phyloP scores from a whole-genome alignment of 2,329 filamentous ascomycete species.

The Cytospora schulzeri region DNA sequence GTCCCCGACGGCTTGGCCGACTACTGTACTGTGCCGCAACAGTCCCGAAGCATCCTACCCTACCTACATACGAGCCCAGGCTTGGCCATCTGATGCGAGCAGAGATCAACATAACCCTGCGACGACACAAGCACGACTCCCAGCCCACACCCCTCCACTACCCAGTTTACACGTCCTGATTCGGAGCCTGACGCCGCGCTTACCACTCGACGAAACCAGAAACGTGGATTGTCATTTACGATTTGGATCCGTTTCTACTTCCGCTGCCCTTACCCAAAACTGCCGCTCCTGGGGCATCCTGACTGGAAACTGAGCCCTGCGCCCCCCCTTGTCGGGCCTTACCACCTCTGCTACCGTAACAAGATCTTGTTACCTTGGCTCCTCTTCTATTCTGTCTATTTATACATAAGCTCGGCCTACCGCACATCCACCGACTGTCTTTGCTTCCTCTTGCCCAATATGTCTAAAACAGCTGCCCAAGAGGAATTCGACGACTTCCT shows the following conservation, averaged over 20 bases:
- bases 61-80: constrained; percentile 13
- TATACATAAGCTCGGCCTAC: constrained; percentile 40
- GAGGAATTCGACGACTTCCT: constrained; percentile 68
- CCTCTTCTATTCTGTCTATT: constrained; percentile 31
- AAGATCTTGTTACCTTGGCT: constrained; percentile 13
- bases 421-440: constrained; percentile 20
- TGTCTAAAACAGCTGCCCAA: constrained; percentile 62
- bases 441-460: constrained; percentile 40
- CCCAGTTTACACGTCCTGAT: constrained; percentile 6
- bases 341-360: constrained; percentile 11
- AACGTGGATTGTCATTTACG: constrained; percentile 16
- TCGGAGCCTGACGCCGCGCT: constrained; percentile 6
- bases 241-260: constrained; percentile 6
- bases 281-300: constrained; percentile 24
- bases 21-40: constrained; percentile 8
- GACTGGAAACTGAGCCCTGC: constrained; percentile 28
- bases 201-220: constrained; percentile 18
- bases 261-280: constrained; percentile 26
- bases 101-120: constrained; percentile 19
- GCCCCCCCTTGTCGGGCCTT: constrained; percentile 19
- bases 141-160: constrained; percentile 3
- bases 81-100: constrained; percentile 22
- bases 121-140: constrained; percentile 10
- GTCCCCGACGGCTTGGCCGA: constrained; percentile 16
- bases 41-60: constrained; percentile 12